phyloP scores from a whole-genome alignment of 2,329 filamentous ascomycete genomes.

The Botryotinia globosa region DNA sequence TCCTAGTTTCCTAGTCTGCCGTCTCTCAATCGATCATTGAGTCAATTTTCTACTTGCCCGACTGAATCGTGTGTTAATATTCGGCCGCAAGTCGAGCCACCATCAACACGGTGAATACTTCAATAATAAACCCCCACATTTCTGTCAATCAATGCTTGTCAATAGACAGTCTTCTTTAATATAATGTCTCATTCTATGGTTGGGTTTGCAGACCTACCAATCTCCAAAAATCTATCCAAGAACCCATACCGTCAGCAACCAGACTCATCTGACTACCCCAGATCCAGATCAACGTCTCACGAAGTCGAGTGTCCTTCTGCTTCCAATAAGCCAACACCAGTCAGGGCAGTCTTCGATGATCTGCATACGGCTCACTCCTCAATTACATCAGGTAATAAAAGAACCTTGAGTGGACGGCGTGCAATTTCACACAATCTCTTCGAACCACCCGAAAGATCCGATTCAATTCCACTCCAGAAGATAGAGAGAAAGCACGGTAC shows the following conservation, averaged over 20 bases:
- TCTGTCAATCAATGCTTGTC: not conserved
- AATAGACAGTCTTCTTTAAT: not conserved
- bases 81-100: not conserved
- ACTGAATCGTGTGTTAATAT: not conserved
- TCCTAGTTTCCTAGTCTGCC: not conserved
- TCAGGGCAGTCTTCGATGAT: conserved; percentile 34
- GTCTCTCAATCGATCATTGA: not conserved
- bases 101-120: not conserved
- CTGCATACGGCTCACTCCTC: conserved; percentile 33
- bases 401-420: conserved; percentile 20
- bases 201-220: not conserved
- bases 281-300: conserved; percentile 18
- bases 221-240: not conserved
- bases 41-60: not conserved
- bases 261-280: not conserved
- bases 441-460: conserved; percentile 21
- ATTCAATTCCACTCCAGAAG: conserved; percentile 29
- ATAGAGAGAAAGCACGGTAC: conserved; percentile 16
- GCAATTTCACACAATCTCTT: conserved; percentile 16
- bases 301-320: not conserved
- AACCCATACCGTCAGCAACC: conserved; percentile 3
- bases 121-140: not conserved
- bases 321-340: conserved; percentile 25
- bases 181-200: conserved; percentile 10
- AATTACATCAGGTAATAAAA: conserved; percentile 34